Percentiles rank a stretch among this genome's conserved stretches.
Conservation (phyloP, 2,329 filamentous ascomycete genomes). For the Aspergillus sojae region DNA sequence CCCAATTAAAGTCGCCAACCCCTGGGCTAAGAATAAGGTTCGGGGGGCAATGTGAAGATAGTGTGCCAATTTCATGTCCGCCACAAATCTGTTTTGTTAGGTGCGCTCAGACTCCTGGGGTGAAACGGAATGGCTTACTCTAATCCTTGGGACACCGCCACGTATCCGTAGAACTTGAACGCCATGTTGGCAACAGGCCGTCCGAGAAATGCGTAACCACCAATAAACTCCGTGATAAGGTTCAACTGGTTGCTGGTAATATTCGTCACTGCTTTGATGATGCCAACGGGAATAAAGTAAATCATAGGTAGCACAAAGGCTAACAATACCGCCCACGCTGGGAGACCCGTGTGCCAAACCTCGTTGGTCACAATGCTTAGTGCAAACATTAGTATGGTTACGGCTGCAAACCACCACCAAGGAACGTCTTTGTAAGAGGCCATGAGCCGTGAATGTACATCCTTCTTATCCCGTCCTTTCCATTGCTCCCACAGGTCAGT, state of each 20-base stretch:
- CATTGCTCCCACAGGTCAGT: slow-evolving; percentile 39
- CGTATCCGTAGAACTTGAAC: slow-evolving; percentile 73
- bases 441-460: slow-evolving; percentile 51
- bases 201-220: slow-evolving; percentile 52
- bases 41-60: slow-evolving; percentile 50
- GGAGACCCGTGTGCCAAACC: slow-evolving; percentile 50
- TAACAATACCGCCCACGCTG: slow-evolving; percentile 50
- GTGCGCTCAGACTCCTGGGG: not conserved
- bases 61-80: slow-evolving; percentile 67
- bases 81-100: slow-evolving; percentile 55
- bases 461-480: slow-evolving; percentile 37
- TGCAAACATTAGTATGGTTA: slow-evolving; percentile 42
- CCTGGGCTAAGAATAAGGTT: slow-evolving; percentile 55
- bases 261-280: slow-evolving; percentile 53
- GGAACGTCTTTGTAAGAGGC: slow-evolving; percentile 44
- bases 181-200: slow-evolving; percentile 57
- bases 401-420: slow-evolving; percentile 49
- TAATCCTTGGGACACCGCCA: slow-evolving; percentile 66
- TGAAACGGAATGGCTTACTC: slow-evolving; percentile 28
- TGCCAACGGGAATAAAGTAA: slow-evolving; percentile 52
- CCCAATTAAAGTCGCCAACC: slow-evolving; percentile 53
- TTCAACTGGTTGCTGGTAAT: slow-evolving; percentile 53
- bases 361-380: slow-evolving; percentile 43
- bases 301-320: slow-evolving; percentile 49
- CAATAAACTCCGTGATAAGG: slow-evolving; percentile 52